A percentile compares a stretch with the other conserved stretches of the same genome.
phyloP scores from a whole-genome alignment of 805 yeast genomes.

The Lachancea meyersii region DNA sequence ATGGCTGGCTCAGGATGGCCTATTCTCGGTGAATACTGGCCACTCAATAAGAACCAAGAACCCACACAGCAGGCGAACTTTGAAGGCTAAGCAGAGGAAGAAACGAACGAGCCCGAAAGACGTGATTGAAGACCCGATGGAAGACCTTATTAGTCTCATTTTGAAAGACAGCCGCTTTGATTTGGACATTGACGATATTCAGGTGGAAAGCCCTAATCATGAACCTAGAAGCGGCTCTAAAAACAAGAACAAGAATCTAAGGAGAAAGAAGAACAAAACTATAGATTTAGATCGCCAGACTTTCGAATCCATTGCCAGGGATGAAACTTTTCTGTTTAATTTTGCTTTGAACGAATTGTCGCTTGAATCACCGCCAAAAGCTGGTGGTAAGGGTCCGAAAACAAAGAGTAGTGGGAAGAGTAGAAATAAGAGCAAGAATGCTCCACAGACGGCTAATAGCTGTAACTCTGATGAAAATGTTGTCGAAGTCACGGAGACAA shows the following conservation, averaged over 20 bases:
- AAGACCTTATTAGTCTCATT: slow-evolving; percentile 4
- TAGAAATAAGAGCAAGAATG: background rate
- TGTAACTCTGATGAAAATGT: too few species aligned
- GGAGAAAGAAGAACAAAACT: background rate
- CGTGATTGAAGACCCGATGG: slow-evolving; percentile 1
- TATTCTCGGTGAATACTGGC: background rate
- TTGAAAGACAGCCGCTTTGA: background rate
- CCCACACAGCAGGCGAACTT: background rate
- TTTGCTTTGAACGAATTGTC: background rate
- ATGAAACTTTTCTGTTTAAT: background rate
- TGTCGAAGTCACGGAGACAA: background rate
- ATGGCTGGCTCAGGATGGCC: slow-evolving; percentile 1
- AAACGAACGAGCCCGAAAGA: background rate
- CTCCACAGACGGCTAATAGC: background rate
- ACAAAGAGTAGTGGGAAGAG: background rate
- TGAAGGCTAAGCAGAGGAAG: background rate
- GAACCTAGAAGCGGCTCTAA: background rate
- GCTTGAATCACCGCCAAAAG: background rate
- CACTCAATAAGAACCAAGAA: background rate
- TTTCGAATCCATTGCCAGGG: slow-evolving; percentile 1
- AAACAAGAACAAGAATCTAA: slow-evolving; percentile 1
- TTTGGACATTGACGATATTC: background rate
- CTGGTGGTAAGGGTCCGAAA: background rate
- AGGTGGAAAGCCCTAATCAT: background rate
- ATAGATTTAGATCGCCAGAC: background rate